Evolutionary conservation across 257 asterid species (phyloP).

Genomic region (Solanum neorickii): DNA sequence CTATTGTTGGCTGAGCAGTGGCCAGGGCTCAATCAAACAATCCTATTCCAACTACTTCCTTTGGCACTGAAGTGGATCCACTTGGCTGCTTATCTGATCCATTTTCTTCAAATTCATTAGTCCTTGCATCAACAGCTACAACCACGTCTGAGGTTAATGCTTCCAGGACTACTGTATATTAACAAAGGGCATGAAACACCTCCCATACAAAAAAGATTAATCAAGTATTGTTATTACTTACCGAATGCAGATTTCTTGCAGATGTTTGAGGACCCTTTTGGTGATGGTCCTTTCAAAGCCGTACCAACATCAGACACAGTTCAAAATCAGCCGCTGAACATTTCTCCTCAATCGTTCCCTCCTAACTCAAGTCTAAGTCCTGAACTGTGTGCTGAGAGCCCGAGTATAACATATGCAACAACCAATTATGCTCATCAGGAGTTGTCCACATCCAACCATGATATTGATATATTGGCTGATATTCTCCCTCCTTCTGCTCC

Average conservation of each 20-base stretch:
- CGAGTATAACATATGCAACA: not conserved
- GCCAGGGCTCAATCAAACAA: slow-evolving; percentile 21
- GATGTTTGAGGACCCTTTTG: slow-evolving; percentile 91
- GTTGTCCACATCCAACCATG: slow-evolving; percentile 28
- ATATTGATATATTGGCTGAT: slow-evolving; percentile 81
- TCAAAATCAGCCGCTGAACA: slow-evolving; percentile 27
- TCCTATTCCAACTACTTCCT: slow-evolving; percentile 29
- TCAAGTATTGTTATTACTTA: not conserved
- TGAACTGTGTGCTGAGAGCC: slow-evolving; percentile 23
- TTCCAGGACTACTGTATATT: slow-evolving; percentile 15
- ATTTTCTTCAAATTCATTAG: slow-evolving; percentile 48
- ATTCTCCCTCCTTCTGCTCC: slow-evolving; percentile 76
- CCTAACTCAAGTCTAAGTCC: slow-evolving; percentile 25
- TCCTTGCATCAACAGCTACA: slow-evolving; percentile 49
- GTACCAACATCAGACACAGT: slow-evolving; percentile 28
- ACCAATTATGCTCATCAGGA: slow-evolving; percentile 31
- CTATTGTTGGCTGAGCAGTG: slow-evolving; percentile 25
- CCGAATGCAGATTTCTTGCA: slow-evolving; percentile 20
- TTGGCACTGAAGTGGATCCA: slow-evolving; percentile 51
- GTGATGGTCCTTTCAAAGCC: slow-evolving; percentile 92
- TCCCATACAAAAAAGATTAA: not conserved
- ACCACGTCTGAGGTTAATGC: slow-evolving; percentile 34
- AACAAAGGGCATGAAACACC: not conserved
- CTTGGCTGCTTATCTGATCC: slow-evolving; percentile 67
- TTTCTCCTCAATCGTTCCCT: slow-evolving; percentile 27